Evolutionary conservation across 2,329 filamentous ascomycete species (phyloP).

Genomic region (Colletotrichum coccodes): DNA sequence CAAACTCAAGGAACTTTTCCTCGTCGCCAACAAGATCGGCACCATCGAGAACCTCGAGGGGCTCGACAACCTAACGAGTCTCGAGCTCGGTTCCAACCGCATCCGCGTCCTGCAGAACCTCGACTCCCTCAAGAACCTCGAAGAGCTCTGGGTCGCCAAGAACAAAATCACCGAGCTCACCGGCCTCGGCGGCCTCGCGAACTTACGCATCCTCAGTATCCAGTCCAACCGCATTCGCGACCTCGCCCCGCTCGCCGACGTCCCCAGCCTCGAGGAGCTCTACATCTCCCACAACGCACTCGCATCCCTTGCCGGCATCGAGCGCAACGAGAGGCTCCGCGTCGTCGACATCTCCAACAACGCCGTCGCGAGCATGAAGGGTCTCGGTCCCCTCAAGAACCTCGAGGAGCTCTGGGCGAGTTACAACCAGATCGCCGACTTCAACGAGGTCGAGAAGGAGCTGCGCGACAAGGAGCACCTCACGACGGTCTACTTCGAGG

Average conservation of each 20-base stretch:
- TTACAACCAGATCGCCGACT: conserved; percentile 84
- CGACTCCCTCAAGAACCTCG: conserved; percentile 78
- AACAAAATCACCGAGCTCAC: conserved; percentile 92
- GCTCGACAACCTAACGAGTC: conserved; percentile 78
- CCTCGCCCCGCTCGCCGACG: conserved; percentile 78
- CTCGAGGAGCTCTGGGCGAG: conserved; percentile 96
- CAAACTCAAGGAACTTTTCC: conserved; percentile 84
- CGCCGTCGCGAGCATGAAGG: conserved; percentile 78
- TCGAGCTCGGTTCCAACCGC: conserved; percentile 92
- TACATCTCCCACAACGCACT: conserved; percentile 97
- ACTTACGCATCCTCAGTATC: conserved; percentile 88
- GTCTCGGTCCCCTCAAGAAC: conserved; percentile 73
- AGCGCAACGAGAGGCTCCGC: conserved; percentile 72
- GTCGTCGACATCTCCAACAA: conserved; percentile 94
- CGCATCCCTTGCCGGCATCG: conserved; percentile 78
- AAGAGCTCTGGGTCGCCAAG: conserved; percentile 94
- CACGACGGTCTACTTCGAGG: conserved; percentile 95
- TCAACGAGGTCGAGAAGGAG: conserved; percentile 83
- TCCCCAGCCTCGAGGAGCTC: conserved; percentile 85
- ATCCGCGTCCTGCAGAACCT: conserved; percentile 91
- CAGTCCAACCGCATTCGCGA: conserved; percentile 92
- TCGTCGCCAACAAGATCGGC: conserved; percentile 94
- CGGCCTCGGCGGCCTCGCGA: conserved; percentile 78
- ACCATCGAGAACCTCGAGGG: conserved; percentile 86
- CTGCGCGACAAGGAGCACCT: conserved; percentile 82